Evolutionary conservation across 441 rosid species (phyloP).

Genomic region (Gossypium laxum): DNA sequence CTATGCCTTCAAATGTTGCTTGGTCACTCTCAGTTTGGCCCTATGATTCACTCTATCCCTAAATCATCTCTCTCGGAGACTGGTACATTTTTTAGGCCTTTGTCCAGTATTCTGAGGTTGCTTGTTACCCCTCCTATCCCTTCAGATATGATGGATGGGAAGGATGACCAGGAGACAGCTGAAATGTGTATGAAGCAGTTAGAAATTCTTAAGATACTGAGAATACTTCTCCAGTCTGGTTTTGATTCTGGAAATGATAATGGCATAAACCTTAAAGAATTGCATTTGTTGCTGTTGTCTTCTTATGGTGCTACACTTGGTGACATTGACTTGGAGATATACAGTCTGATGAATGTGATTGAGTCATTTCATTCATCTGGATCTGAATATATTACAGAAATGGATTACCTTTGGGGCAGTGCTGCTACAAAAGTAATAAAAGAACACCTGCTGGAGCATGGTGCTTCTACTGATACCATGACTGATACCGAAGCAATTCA

Average conservation of each 20-base stretch:
- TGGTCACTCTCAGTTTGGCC: constrained; percentile 76
- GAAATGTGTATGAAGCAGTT: constrained; percentile 33
- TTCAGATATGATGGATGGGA: constrained; percentile 19
- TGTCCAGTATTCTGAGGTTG: constrained; percentile 67
- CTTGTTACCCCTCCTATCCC: constrained; percentile 27
- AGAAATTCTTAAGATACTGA: constrained; percentile 65
- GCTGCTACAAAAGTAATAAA: constrained; percentile 53
- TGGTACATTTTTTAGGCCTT: constrained; percentile 52
- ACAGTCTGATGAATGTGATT: constrained; percentile 51
- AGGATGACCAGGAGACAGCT: constrained; percentile 26
- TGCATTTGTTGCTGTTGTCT: constrained; percentile 60
- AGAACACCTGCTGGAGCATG: constrained; percentile 37
- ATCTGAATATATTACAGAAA: constrained; percentile 31
- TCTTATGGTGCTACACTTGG: constrained; percentile 80
- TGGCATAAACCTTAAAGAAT: constrained; percentile 56
- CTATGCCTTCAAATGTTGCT: constrained; percentile 61
- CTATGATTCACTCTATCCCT: constrained; percentile 39
- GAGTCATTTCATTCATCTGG: constrained; percentile 37
- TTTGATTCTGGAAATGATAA: constrained; percentile 36
- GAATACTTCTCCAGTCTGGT: constrained; percentile 37
- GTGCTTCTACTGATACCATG: constrained; percentile 25
- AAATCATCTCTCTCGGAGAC: constrained; percentile 30
- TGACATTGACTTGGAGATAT: constrained; percentile 69
- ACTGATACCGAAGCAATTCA: constrained; percentile 37
- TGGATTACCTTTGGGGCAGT: constrained; percentile 72